phyloP scores from a whole-genome alignment of 306 rosid species.

The Prunus kanzakura region DNA sequence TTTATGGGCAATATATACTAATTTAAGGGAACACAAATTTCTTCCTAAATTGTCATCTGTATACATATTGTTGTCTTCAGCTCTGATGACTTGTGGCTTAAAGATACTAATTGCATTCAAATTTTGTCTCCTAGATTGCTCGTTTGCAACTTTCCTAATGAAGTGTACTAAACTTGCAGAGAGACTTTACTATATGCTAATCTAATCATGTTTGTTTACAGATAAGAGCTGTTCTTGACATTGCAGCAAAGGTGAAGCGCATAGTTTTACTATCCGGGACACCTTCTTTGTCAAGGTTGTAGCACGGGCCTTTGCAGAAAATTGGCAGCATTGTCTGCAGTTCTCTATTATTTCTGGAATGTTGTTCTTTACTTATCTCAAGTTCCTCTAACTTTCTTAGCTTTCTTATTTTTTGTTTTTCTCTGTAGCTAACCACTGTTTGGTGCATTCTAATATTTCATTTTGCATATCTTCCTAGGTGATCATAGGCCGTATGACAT shows the following conservation, averaged over 20 bases:
- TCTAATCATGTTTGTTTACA: constrained; percentile 35
- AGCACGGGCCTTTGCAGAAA: constrained; percentile 25
- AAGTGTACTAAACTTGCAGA: not conserved
- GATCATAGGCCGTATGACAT: constrained; percentile 88
- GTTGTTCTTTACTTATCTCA: constrained; percentile 12
- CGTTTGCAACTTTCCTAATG: not conserved
- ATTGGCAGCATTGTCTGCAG: constrained; percentile 19
- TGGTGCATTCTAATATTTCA: constrained; percentile 38
- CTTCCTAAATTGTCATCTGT: not conserved
- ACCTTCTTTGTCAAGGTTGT: constrained; percentile 96
- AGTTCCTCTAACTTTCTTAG: constrained; percentile 1
- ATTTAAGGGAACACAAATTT: not conserved
- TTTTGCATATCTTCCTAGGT: constrained; percentile 74
- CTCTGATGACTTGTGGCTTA: not conserved
- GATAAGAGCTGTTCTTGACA: constrained; percentile 80
- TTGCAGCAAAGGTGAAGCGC: constrained; percentile 69
- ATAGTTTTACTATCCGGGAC: constrained; percentile 90
- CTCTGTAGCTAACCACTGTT: constrained; percentile 11
- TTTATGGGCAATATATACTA: not conserved
- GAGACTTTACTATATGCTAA: constrained; percentile 7
- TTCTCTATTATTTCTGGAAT: constrained; percentile 19
- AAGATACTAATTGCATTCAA: not conserved
- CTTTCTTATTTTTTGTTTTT: constrained; percentile 6
- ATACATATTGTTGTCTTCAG: not conserved
- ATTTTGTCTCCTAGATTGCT: not conserved